Conservation (phyloP, 202 grass and related monocot genomes). For the Zizania palustris region DNA sequence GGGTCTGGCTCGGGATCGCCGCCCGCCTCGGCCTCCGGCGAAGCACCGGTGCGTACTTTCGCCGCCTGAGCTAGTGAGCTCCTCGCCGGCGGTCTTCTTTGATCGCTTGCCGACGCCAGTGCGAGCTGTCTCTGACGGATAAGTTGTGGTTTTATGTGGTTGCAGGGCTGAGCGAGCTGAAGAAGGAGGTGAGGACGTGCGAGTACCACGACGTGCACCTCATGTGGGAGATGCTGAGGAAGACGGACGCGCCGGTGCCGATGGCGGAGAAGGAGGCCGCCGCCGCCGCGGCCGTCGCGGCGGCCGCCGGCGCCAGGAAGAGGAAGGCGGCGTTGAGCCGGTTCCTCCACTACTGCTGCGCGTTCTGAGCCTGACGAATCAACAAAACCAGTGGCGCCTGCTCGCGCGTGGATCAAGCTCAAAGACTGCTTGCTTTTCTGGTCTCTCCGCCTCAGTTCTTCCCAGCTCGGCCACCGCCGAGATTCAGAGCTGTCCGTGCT, state of each 20-base stretch:
- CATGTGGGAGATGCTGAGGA: slow-evolving; percentile 92
- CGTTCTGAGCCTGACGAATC: slow-evolving; percentile 44
- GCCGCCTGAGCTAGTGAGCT: neutral
- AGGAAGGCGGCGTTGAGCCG: slow-evolving; percentile 49
- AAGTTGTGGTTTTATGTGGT: neutral
- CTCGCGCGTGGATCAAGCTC: neutral
- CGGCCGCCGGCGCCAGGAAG: slow-evolving; percentile 45
- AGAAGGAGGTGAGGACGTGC: slow-evolving; percentile 89
- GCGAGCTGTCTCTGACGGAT: neutral
- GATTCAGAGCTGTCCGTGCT: neutral
- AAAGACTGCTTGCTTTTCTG: neutral
- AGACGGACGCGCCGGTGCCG: slow-evolving; percentile 43
- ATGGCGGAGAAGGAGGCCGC: slow-evolving; percentile 51
- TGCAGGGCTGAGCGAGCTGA: slow-evolving; percentile 71
- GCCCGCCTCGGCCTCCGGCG: slow-evolving; percentile 58
- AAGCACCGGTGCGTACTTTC: slow-evolving; percentile 48
- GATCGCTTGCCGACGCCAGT: neutral
- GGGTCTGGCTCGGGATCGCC: slow-evolving; percentile 65
- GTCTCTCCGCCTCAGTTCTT: neutral
- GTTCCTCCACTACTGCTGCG: slow-evolving; percentile 67
- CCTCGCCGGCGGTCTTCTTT: neutral
- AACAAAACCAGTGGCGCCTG: neutral
- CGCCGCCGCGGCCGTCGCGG: slow-evolving; percentile 38
- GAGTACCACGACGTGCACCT: slow-evolving; percentile 84
- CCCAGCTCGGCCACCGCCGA: slow-evolving; percentile 3